Percentiles rank a stretch among this genome's conserved stretches.
Evolutionary conservation across 2,329 filamentous ascomycete species (phyloP).

Genomic region (Bertia moriformis): DNA sequence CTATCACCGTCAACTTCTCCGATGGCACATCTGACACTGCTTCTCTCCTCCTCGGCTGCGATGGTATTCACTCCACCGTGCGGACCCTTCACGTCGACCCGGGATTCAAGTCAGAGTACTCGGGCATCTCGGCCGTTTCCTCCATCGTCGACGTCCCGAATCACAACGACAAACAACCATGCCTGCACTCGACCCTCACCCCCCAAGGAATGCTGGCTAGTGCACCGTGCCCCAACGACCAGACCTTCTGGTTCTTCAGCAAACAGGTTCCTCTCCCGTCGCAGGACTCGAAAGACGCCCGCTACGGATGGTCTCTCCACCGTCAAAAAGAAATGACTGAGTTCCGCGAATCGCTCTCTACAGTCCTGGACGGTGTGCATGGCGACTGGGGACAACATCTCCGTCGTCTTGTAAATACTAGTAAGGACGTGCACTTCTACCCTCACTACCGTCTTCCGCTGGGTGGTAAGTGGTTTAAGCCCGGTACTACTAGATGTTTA

Average conservation of each 20-base stretch:
- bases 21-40: constrained; percentile 12
- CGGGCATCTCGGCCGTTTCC: constrained; percentile 12
- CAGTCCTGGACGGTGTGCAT: constrained; percentile 8
- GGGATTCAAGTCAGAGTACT: constrained; percentile 12
- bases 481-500: constrained; percentile 25
- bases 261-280: constrained; percentile 12
- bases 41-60: constrained; percentile 18
- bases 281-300: constrained; percentile 8
- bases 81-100: constrained; percentile 15
- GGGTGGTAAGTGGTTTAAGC: constrained; percentile 16
- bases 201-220: constrained; percentile 11
- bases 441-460: constrained; percentile 18
- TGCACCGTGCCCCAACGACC: constrained; percentile 11
- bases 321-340: constrained; percentile 12
- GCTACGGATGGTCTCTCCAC: constrained; percentile 16
- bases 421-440: constrained; percentile 14
- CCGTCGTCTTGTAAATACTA: constrained; percentile 6
- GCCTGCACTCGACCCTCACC: constrained; percentile 10
- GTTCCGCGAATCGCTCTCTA: constrained; percentile 12
- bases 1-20: constrained; percentile 11
- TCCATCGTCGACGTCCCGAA: constrained; percentile 5
- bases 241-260: constrained; percentile 15
- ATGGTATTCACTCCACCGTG: constrained; percentile 21
- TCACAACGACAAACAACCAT: too few species aligned
- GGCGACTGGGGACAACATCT: constrained; percentile 11